Evolutionary conservation across 1,139 yeast species (phyloP).

Genomic region (Scheffersomyces quercinus): DNA sequence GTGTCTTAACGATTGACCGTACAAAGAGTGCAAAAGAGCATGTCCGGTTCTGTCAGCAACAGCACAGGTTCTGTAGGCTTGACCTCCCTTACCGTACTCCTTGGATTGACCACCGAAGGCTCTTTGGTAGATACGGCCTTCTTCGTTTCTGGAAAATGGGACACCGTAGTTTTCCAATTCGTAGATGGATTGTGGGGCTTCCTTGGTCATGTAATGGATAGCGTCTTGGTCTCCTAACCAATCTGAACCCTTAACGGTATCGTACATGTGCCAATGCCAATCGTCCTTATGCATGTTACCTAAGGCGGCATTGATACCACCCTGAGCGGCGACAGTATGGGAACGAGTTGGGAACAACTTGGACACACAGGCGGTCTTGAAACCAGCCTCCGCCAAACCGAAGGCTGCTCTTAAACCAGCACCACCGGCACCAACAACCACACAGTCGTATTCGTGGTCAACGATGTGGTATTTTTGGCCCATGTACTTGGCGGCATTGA

Average conservation of each 20-base stretch:
- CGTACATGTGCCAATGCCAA: slow-evolving; percentile 99
- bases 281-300: slow-evolving; percentile 97
- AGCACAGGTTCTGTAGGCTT: slow-evolving; percentile 98
- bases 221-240: slow-evolving; percentile 99
- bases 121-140: slow-evolving; percentile 96
- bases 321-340: slow-evolving; percentile 99
- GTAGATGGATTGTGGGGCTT: slow-evolving; percentile 93
- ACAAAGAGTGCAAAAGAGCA: slow-evolving; percentile 91
- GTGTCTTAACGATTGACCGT: slow-evolving; percentile 95
- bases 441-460: slow-evolving; percentile 97
- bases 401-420: slow-evolving; percentile 99
- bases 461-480: slow-evolving; percentile 84
- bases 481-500: slow-evolving; percentile 41
- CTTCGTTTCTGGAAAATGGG: slow-evolving; percentile 96
- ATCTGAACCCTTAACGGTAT: slow-evolving; percentile 99
- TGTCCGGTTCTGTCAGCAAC: slow-evolving; percentile 99
- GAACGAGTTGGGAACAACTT: slow-evolving; percentile 98
- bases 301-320: slow-evolving; percentile 98
- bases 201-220: slow-evolving; percentile 97
- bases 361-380: slow-evolving; percentile 95
- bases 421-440: slow-evolving; percentile 99
- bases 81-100: slow-evolving; percentile 97
- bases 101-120: slow-evolving; percentile 98
- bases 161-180: slow-evolving; percentile 98
- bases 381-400: slow-evolving; percentile 96